These are phyloP conservation scores for Celoporthe dispersa DNA, from an alignment of 2,329 filamentous ascomycete species.

Conservation along the genomic window DNA sequence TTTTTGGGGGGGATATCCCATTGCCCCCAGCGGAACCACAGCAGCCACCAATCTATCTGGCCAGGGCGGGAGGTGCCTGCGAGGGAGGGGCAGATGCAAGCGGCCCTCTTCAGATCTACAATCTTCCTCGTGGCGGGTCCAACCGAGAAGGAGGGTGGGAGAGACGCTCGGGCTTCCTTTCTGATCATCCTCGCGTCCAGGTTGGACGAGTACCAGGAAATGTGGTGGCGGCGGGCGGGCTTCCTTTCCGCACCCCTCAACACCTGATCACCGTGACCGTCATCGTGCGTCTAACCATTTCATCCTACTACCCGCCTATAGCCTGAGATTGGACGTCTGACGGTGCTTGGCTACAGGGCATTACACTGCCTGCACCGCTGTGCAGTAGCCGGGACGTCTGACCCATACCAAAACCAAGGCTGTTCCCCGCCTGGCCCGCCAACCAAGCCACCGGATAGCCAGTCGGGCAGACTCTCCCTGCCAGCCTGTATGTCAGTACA, in stretches of 20 bases:
- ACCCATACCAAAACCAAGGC: background rate
- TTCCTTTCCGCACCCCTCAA: background rate
- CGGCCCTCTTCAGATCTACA: background rate
- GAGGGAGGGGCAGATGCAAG: slow-evolving; percentile 23
- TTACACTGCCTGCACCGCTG: background rate
- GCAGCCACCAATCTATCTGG: background rate
- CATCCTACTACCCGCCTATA: slow-evolving; percentile 8
- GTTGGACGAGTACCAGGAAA: slow-evolving; percentile 5
- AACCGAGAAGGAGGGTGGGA: slow-evolving; percentile 18
- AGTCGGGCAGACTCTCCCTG: background rate
- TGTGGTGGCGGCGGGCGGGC: background rate
- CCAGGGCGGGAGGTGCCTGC: background rate
- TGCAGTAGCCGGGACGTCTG: slow-evolving; percentile 1
- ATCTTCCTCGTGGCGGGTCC: slow-evolving; percentile 12
- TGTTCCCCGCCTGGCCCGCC: background rate
- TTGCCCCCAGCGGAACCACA: background rate
- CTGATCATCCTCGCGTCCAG: slow-evolving; percentile 8
- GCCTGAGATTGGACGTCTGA: slow-evolving; percentile 11
- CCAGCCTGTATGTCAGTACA: background rate
- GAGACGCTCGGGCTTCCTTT: background rate
- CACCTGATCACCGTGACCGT: slow-evolving; percentile 14
- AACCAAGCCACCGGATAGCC: background rate
- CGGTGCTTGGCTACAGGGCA: slow-evolving; percentile 5
- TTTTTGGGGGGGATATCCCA: background rate
- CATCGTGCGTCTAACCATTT: slow-evolving; percentile 13